Evolutionary conservation across 2,329 filamentous ascomycete species (phyloP).

Genomic region (Neofusicoccum laricinum): DNA sequence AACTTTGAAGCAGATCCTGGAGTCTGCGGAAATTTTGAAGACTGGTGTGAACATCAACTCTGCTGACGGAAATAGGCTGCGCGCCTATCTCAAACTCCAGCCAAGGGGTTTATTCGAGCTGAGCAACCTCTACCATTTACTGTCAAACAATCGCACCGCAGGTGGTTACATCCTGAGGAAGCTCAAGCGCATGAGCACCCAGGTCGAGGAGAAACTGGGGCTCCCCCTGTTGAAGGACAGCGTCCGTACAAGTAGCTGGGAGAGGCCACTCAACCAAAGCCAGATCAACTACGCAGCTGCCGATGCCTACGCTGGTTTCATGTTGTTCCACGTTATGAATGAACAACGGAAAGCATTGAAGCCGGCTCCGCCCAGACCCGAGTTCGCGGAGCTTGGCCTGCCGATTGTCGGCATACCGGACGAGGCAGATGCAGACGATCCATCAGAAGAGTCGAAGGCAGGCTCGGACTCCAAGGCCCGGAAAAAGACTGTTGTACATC

Average conservation of each 20-base stretch:
- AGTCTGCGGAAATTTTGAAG: slow-evolving; percentile 68
- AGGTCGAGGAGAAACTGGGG: slow-evolving; percentile 68
- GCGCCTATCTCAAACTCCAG: slow-evolving; percentile 63
- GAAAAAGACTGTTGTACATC: neutral
- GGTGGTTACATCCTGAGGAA: slow-evolving; percentile 58
- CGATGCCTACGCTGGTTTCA: slow-evolving; percentile 80
- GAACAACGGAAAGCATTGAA: slow-evolving; percentile 61
- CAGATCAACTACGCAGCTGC: slow-evolving; percentile 76
- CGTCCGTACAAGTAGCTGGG: slow-evolving; percentile 76
- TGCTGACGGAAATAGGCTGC: slow-evolving; percentile 63
- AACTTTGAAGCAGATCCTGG: slow-evolving; percentile 68
- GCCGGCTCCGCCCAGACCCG: slow-evolving; percentile 69
- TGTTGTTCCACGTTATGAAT: slow-evolving; percentile 72
- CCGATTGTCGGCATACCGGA: slow-evolving; percentile 26
- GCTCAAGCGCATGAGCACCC: slow-evolving; percentile 63
- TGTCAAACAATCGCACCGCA: slow-evolving; percentile 49
- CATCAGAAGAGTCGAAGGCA: neutral
- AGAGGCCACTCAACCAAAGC: slow-evolving; percentile 54
- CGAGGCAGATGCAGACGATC: slow-evolving; percentile 14
- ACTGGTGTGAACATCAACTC: slow-evolving; percentile 69
- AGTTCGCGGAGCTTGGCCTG: slow-evolving; percentile 62
- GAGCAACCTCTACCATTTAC: slow-evolving; percentile 75
- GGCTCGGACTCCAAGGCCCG: neutral
- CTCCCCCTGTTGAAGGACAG: slow-evolving; percentile 74
- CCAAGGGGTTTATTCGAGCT: slow-evolving; percentile 72